Conservation (phyloP, 192 early-diverging fungal genomes). For the Coemansia sp. region DNA sequence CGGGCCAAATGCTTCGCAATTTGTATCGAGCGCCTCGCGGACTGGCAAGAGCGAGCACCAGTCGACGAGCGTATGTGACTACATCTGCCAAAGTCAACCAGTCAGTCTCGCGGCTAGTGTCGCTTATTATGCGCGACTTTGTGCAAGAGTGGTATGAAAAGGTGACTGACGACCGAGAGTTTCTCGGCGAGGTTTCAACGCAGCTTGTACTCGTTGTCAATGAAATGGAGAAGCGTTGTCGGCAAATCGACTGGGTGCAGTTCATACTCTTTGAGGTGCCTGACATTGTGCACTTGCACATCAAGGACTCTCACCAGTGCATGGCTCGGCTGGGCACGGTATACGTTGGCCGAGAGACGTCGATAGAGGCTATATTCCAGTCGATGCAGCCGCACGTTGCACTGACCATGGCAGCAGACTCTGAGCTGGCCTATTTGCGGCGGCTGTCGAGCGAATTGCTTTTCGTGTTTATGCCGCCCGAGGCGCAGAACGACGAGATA, state of each 20-base stretch:
- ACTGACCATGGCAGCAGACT: slow-evolving; percentile 39
- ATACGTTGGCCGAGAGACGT: slow-evolving; percentile 39
- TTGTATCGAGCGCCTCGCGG: slow-evolving; percentile 14
- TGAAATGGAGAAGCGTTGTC: slow-evolving; percentile 37
- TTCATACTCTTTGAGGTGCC: slow-evolving; percentile 43
- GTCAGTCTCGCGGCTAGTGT: slow-evolving; percentile 24
- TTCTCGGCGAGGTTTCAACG: slow-evolving; percentile 21
- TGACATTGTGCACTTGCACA: slow-evolving; percentile 42
- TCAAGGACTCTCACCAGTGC: slow-evolving; percentile 45
- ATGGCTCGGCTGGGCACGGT: slow-evolving; percentile 40
- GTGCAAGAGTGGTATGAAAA: slow-evolving; percentile 45
- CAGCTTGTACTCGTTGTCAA: slow-evolving; percentile 33
- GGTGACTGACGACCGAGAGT: slow-evolving; percentile 47
- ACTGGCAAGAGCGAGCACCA: background rate
- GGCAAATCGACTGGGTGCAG: slow-evolving; percentile 40
- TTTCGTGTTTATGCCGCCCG: slow-evolving; percentile 40
- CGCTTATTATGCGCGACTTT: slow-evolving; percentile 42
- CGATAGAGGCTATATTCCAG: slow-evolving; percentile 47
- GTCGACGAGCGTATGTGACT: slow-evolving; percentile 9
- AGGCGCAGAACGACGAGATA: slow-evolving; percentile 42
- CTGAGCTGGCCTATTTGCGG: slow-evolving; percentile 47
- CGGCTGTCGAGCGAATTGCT: slow-evolving; percentile 37
- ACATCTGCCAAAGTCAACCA: slow-evolving; percentile 26
- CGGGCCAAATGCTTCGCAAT: slow-evolving; percentile 27
- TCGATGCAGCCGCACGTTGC: slow-evolving; percentile 53